phyloP scores from a whole-genome alignment of 352 stramenopile species.

The Globisporangium abappressorium region DNA sequence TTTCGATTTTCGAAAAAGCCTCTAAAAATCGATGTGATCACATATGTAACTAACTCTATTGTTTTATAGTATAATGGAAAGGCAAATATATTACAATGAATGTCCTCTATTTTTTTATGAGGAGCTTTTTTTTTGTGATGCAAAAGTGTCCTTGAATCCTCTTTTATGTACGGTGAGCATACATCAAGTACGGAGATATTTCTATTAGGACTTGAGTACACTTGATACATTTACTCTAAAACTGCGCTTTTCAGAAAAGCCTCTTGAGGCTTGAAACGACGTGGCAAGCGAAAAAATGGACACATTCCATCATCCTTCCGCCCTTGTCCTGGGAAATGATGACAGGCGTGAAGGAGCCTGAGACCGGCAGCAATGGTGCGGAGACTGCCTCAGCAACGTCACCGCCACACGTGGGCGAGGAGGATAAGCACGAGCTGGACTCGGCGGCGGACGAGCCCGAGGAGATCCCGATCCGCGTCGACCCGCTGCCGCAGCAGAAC shows the following conservation, averaged over 20 bases:
- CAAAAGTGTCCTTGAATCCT: no score
- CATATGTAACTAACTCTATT: no score
- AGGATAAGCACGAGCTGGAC: slow-evolving; percentile 18
- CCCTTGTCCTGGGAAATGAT: not conserved
- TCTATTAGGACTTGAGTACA: no score
- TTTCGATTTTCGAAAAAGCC: no score
- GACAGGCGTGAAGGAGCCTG: slow-evolving; percentile 10
- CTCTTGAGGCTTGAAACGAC: slow-evolving; percentile 4
- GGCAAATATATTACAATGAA: not conserved
- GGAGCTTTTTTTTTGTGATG: no score
- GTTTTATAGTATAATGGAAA: not conserved
- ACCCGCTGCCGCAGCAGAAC: slow-evolving; percentile 53
- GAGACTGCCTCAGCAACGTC: not conserved
- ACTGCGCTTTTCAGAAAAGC: no score
- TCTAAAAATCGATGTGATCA: no score
- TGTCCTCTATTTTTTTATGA: no score
- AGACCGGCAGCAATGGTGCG: not conserved
- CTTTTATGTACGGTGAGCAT: no score
- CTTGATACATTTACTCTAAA: no score
- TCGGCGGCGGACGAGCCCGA: slow-evolving; percentile 25
- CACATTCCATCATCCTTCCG: not conserved
- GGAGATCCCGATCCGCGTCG: slow-evolving; percentile 52
- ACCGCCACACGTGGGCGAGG: not conserved
- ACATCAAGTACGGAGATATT: no score
- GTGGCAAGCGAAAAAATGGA: not conserved